Percentiles rank a stretch among this genome's conserved stretches.
These are phyloP conservation scores for Chenopodium berlandieri DNA, from an alignment of 148 eudicot genomes.

Conservation along the genomic window DNA sequence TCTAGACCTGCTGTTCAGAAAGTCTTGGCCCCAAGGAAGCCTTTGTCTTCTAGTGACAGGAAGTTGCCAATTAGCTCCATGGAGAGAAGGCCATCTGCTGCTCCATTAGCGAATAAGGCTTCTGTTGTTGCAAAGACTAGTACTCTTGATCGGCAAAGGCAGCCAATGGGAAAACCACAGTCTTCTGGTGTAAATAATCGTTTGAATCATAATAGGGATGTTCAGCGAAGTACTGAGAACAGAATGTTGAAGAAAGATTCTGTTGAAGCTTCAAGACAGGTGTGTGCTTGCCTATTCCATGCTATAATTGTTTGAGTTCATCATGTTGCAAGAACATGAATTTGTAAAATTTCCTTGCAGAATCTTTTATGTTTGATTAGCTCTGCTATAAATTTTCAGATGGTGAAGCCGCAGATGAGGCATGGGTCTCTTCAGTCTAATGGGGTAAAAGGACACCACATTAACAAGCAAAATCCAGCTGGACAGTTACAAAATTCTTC, in stretches of 20 bases:
- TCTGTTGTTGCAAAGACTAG: conserved; percentile 37
- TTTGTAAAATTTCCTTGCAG: neutral
- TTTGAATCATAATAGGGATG: conserved; percentile 8
- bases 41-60: conserved; percentile 38
- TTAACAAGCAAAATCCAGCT: conserved; percentile 47
- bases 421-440: conserved; percentile 38
- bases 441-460: conserved; percentile 37
- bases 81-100: conserved; percentile 12
- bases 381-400: conserved; percentile 26
- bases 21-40: conserved; percentile 38
- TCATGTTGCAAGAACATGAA: neutral
- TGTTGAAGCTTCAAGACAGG: conserved; percentile 53
- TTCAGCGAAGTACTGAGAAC: conserved; percentile 41
- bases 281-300: conserved; percentile 33
- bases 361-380: neutral
- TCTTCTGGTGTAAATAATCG: conserved; percentile 30
- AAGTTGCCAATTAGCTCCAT: conserved; percentile 19
- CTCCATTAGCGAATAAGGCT: conserved; percentile 25
- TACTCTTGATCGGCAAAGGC: conserved; percentile 37
- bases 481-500: conserved; percentile 32
- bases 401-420: conserved; percentile 35
- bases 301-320: neutral
- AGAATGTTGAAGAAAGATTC: conserved; percentile 36
- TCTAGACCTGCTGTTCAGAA: conserved; percentile 11
- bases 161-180: conserved; percentile 34